Conservation (phyloP, 257 asterid genomes). For the Solanum chmielewskii region DNA sequence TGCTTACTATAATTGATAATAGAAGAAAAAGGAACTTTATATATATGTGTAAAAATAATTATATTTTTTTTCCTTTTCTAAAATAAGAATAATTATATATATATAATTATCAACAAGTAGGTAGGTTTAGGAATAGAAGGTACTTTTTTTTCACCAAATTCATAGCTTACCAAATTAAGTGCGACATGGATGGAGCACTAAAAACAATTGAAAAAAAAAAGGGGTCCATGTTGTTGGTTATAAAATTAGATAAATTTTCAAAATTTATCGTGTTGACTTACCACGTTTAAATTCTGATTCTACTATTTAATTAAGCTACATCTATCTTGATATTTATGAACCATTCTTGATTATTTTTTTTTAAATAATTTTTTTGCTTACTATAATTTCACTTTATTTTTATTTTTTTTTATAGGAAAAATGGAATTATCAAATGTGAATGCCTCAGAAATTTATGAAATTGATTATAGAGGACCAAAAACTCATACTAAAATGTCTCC, state of each 20-base stretch:
- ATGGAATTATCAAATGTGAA: conserved; percentile 6
- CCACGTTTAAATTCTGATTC: neutral
- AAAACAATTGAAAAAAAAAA: neutral
- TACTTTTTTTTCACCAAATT: neutral
- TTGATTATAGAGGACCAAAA: conserved; percentile 49
- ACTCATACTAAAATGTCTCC: conserved; percentile 43
- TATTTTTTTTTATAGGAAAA: neutral
- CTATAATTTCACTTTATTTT: neutral
- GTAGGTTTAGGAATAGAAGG: neutral
- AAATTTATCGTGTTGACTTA: neutral
- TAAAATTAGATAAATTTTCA: neutral
- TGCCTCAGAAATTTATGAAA: conserved; percentile 16
- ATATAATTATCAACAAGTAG: neutral
- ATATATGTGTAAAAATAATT: neutral
- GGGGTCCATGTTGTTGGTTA: neutral
- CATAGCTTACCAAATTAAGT: neutral
- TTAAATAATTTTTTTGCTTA: neutral
- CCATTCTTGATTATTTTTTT: neutral
- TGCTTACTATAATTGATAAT: neutral
- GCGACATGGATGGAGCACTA: neutral
- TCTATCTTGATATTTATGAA: neutral
- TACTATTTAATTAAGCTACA: neutral
- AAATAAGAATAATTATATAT: too few relatives aligned
- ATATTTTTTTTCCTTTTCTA: neutral
- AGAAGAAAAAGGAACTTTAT: neutral